A percentile compares a stretch with the other conserved stretches of the same genome.
These are phyloP conservation scores for Antrodiella citrinella DNA, from an alignment of 768 basidiomycete genomes.

Conservation along the genomic window DNA sequence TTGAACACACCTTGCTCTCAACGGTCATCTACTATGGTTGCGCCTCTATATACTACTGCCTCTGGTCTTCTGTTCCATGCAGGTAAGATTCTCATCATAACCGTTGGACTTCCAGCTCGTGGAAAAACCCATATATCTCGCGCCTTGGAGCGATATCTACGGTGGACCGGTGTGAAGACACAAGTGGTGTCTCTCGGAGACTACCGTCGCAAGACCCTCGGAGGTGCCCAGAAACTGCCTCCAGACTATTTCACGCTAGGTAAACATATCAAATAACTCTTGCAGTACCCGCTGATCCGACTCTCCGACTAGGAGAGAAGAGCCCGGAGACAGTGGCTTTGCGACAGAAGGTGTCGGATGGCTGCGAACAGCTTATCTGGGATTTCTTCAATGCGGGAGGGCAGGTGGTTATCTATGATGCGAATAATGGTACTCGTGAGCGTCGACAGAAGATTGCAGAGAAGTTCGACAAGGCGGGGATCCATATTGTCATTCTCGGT, in stretches of 20 bases:
- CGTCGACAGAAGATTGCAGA: slow-evolving; percentile 66
- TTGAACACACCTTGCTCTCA: too few relatives aligned
- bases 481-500: slow-evolving; percentile 95
- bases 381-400: slow-evolving; percentile 82
- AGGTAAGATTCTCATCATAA: slow-evolving; percentile 89
- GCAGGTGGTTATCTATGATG: slow-evolving; percentile 98
- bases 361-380: slow-evolving; percentile 86
- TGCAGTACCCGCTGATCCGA: not conserved
- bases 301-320: slow-evolving; percentile 47
- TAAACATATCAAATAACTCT: slow-evolving; percentile 22
- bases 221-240: slow-evolving; percentile 81
- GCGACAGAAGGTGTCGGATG: slow-evolving; percentile 62
- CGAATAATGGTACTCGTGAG: slow-evolving; percentile 79
- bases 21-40: slow-evolving; percentile 51
- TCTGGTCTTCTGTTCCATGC: slow-evolving; percentile 85
- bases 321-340: slow-evolving; percentile 73
- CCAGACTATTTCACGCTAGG: slow-evolving; percentile 88
- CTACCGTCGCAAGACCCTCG: slow-evolving; percentile 84
- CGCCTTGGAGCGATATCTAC: slow-evolving; percentile 91
- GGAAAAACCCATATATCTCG: slow-evolving; percentile 97
- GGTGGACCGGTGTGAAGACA: slow-evolving; percentile 98
- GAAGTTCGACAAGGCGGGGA: slow-evolving; percentile 77
- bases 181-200: slow-evolving; percentile 93
- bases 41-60: slow-evolving; percentile 91
- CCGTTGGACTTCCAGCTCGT: slow-evolving; percentile 88